These are phyloP conservation scores for Rhodotorula toruloides DNA, from an alignment of 768 basidiomycete genomes.

Conservation along the genomic window DNA sequence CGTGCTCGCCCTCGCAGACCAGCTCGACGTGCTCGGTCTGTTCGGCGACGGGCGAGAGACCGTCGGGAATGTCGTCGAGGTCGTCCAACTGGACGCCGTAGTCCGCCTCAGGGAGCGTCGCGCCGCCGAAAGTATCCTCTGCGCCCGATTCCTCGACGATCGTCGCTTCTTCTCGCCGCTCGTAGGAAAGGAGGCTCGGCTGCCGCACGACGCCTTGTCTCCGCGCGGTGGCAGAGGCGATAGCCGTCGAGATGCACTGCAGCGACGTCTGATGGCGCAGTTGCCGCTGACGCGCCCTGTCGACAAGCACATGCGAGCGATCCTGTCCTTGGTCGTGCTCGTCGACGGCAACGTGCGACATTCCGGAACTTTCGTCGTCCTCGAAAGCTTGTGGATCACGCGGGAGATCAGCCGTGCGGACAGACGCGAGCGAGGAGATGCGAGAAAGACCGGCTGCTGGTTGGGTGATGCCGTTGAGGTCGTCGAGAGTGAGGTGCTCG, in stretches of 20 bases:
- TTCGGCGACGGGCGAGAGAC: conserved; percentile 4
- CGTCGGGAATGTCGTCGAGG: conserved; percentile 43
- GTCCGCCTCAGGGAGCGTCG: not conserved
- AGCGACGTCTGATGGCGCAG: conserved; percentile 42
- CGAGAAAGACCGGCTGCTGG: conserved; percentile 8
- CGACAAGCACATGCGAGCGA: conserved; percentile 10
- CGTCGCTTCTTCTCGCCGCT: not conserved
- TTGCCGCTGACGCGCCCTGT: conserved; percentile 27
- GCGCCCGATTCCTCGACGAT: conserved; percentile 19
- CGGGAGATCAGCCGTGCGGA: conserved; percentile 17
- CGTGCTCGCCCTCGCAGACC: not conserved
- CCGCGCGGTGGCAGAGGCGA: conserved; percentile 40
- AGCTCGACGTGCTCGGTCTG: not conserved
- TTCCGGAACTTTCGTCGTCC: not conserved
- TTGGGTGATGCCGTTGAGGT: conserved; percentile 26
- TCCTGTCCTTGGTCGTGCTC: not conserved
- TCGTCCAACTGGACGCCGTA: conserved; percentile 41
- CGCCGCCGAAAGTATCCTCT: not conserved
- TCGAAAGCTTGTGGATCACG: not conserved
- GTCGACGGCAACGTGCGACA: not conserved
- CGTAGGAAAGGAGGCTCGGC: not conserved
- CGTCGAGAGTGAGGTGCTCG: conserved; percentile 27
- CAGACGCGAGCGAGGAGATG: conserved; percentile 15
- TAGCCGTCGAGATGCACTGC: conserved; percentile 41
- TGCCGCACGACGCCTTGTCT: not conserved